phyloP scores from a whole-genome alignment of 2,329 filamentous ascomycete genomes.

The Hyphodiscus sp. region DNA sequence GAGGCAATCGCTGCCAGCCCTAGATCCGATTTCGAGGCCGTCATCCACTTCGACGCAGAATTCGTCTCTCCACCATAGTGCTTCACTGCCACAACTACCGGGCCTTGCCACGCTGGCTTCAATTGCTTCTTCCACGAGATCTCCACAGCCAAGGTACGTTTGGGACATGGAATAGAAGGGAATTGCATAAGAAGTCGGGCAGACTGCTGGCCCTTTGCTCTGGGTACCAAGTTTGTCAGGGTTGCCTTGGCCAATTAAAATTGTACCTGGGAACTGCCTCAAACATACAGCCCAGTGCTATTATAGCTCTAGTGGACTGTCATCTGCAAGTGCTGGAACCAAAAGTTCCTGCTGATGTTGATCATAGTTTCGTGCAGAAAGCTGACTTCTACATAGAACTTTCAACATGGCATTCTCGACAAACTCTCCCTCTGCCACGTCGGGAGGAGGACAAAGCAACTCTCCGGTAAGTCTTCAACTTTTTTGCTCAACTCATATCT shows the following conservation, averaged over 20 bases:
- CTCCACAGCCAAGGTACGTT: constrained; percentile 44
- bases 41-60: constrained; percentile 45
- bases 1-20: constrained; percentile 40
- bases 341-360: constrained; percentile 1
- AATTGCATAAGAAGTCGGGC: constrained; percentile 11
- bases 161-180: constrained; percentile 12
- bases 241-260: background rate
- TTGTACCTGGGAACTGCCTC: background rate
- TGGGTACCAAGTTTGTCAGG: background rate
- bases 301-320: background rate
- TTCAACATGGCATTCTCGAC: constrained; percentile 43
- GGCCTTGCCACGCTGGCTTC: constrained; percentile 54
- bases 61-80: constrained; percentile 36
- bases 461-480: constrained; percentile 43
- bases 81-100: constrained; percentile 39
- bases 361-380: constrained; percentile 3
- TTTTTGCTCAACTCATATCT: background rate
- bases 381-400: constrained; percentile 24
- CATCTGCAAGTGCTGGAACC: background rate
- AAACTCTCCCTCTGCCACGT: constrained; percentile 58
- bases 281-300: background rate
- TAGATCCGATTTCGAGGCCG: constrained; percentile 45
- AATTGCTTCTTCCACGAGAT: constrained; percentile 42
- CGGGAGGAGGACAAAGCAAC: constrained; percentile 52
- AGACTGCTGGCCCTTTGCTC: background rate